Percentiles rank a stretch among this genome's conserved stretches.
Evolutionary conservation across 2,329 filamentous ascomycete species (phyloP).

Genomic region (Penicillium sp.): DNA sequence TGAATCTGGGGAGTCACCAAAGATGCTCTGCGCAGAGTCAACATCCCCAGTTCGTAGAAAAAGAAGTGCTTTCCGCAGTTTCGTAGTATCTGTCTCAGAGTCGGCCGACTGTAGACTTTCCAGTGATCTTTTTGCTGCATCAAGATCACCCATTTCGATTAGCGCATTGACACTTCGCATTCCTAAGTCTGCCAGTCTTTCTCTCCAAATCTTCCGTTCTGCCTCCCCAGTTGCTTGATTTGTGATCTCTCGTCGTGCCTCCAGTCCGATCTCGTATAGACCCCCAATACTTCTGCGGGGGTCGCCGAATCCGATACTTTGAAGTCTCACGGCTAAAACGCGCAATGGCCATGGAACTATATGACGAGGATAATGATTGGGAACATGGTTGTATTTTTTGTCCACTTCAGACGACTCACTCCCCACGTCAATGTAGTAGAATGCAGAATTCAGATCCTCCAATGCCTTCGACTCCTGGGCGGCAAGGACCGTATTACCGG

Average conservation of each 20-base stretch:
- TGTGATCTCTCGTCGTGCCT: conserved; percentile 65
- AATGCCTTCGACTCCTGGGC: conserved; percentile 64
- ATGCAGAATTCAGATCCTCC: conserved; percentile 62
- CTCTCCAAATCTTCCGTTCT: conserved; percentile 67
- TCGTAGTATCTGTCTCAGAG: conserved; percentile 31
- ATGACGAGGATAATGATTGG: conserved; percentile 65
- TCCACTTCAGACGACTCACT: conserved; percentile 26
- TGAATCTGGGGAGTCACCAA: conserved; percentile 46
- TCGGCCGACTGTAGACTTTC: conserved; percentile 51
- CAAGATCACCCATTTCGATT: conserved; percentile 74
- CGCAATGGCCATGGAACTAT: conserved; percentile 87
- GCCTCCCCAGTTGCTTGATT: conserved; percentile 54
- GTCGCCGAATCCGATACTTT: conserved; percentile 84
- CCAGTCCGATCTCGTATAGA: conserved; percentile 82
- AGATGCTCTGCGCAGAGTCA: conserved; percentile 61
- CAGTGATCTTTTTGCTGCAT: conserved; percentile 75
- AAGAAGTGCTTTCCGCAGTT: conserved; percentile 60
- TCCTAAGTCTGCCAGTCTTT: conserved; percentile 72
- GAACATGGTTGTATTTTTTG: conserved; percentile 62
- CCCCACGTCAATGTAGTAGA: conserved; percentile 44
- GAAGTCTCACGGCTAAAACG: conserved; percentile 77
- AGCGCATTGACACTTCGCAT: conserved; percentile 57
- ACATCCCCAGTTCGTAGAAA: conserved; percentile 79
- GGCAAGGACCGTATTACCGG: conserved; percentile 69
- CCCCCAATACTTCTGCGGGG: conserved; percentile 81